phyloP scores from a whole-genome alignment of 2,329 filamentous ascomycete species.

The Fusarium sulawesiense region DNA sequence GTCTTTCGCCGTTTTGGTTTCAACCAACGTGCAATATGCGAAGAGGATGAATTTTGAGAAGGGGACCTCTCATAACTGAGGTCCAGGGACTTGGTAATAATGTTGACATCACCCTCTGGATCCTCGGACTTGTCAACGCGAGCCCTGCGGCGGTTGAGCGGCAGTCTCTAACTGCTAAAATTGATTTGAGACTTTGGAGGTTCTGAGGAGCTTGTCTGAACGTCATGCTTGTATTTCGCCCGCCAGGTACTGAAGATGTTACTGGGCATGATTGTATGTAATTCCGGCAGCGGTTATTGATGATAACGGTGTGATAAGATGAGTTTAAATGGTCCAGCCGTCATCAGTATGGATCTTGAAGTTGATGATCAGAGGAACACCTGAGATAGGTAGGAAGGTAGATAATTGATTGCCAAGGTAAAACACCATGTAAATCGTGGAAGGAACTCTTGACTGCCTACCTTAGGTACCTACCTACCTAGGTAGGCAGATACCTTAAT shows the following conservation, averaged over 20 bases:
- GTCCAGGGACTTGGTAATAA: background rate
- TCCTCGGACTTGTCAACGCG: constrained; percentile 10
- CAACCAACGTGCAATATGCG: constrained; percentile 25
- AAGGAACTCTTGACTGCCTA: background rate
- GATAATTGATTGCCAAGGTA: background rate
- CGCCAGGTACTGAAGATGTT: constrained; percentile 21
- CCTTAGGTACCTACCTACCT: too few species aligned
- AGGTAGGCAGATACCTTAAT: background rate
- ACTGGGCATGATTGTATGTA: constrained; percentile 27
- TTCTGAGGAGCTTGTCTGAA: background rate
- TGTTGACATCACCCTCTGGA: background rate
- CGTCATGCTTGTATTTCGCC: constrained; percentile 1
- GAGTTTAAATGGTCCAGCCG: background rate
- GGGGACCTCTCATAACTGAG: constrained; percentile 2
- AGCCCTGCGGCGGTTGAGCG: constrained; percentile 23
- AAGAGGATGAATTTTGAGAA: constrained; percentile 17
- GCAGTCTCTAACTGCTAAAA: constrained; percentile 27
- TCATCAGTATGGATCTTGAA: background rate
- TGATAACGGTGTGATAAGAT: background rate
- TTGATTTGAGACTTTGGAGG: background rate
- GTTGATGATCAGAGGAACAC: background rate
- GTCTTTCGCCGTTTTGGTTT: constrained; percentile 31
- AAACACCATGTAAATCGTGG: background rate
- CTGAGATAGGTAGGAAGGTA: background rate
- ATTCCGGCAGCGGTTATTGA: constrained; percentile 13